These are phyloP conservation scores for Diaporthe ilicicola DNA, from an alignment of 2,329 filamentous ascomycete species.

Conservation along the genomic window DNA sequence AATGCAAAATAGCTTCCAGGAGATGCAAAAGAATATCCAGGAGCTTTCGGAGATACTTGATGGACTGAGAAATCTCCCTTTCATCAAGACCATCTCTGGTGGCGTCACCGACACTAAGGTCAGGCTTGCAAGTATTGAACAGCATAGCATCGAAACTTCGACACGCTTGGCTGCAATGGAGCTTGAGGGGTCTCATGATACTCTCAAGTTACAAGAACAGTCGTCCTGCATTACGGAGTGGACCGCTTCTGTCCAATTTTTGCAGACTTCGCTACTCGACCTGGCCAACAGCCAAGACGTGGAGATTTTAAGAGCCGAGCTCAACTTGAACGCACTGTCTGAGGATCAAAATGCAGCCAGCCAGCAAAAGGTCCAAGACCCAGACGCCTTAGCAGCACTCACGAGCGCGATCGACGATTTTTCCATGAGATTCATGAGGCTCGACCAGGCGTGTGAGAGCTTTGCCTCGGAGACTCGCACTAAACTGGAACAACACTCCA, in stretches of 20 bases:
- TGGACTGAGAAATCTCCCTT: not conserved
- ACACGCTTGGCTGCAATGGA: slow-evolving; percentile 2
- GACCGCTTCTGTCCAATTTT: not conserved
- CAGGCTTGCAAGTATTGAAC: not conserved
- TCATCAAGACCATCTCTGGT: not conserved
- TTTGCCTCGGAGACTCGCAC: not conserved
- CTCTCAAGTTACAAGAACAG: not conserved
- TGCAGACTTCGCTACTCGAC: not conserved
- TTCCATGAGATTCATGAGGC: not conserved
- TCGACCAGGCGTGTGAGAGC: too few relatives aligned
- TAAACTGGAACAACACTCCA: not conserved
- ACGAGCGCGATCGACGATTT: not conserved
- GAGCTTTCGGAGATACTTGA: not conserved
- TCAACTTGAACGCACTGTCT: not conserved
- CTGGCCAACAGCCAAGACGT: not conserved
- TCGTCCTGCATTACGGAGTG: not conserved
- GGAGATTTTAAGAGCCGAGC: not conserved
- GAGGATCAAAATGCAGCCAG: not conserved
- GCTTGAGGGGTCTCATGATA: not conserved
- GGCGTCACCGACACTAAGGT: not conserved
- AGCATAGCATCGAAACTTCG: not conserved
- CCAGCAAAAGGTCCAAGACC: not conserved
- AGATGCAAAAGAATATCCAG: not conserved
- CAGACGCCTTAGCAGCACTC: not conserved
- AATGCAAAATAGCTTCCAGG: not conserved